These are phyloP conservation scores for Chloromonas sp. DNA, from an alignment of 163 green algal species.

Conservation along the genomic window DNA sequence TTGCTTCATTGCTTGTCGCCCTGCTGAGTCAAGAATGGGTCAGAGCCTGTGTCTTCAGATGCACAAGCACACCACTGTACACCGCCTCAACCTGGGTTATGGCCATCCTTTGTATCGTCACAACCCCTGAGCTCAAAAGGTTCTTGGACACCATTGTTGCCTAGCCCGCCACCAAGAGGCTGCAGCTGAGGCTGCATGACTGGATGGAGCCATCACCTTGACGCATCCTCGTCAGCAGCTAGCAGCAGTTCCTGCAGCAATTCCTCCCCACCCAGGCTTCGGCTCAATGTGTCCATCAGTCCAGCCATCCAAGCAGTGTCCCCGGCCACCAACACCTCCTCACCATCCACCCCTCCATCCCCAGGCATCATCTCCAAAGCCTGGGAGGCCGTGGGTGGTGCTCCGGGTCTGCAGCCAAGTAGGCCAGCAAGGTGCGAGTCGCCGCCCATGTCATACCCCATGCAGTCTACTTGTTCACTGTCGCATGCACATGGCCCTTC, in stretches of 20 bases:
- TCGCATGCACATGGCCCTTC: neutral
- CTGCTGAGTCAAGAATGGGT: no score
- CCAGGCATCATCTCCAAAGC: neutral
- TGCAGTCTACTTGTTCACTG: neutral
- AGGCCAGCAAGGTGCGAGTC: neutral
- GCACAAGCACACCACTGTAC: no score
- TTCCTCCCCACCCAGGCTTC: neutral
- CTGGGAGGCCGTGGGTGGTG: no score
- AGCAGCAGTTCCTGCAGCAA: neutral
- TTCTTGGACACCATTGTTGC: no score
- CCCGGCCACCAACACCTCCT: neutral
- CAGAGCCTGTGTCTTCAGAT: no score
- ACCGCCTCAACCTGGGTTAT: no score
- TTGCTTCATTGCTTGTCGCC: no score
- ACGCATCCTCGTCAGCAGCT: neutral
- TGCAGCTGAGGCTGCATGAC: no score
- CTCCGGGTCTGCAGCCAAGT: neutral
- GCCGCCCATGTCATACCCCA: neutral
- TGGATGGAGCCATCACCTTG: no score
- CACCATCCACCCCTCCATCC: neutral
- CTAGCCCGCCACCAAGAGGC: no score
- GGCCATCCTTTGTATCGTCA: no score
- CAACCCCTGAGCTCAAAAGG: no score
- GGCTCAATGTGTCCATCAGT: neutral
- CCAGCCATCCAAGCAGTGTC: neutral